Evolutionary conservation across 345 rosid genomes (phyloP).

Genomic region (Stellera chamaejasme): DNA sequence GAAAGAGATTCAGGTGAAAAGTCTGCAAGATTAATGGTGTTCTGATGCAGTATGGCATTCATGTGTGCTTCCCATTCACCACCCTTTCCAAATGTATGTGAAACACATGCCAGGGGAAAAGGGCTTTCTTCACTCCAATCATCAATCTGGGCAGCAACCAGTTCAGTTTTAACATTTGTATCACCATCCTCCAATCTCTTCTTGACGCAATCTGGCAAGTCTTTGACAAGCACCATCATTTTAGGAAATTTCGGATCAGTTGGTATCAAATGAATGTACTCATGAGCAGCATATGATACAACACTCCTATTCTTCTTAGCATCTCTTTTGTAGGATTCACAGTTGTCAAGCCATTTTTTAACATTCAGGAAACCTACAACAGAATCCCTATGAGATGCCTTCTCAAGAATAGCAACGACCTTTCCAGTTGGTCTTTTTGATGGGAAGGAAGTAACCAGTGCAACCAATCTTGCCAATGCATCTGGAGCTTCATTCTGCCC

Average conservation of each 20-base stretch:
- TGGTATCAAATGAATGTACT: constrained; percentile 49
- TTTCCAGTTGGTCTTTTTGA: constrained; percentile 77
- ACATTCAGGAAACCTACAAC: constrained; percentile 72
- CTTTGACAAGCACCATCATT: constrained; percentile 44
- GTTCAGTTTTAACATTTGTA: constrained; percentile 53
- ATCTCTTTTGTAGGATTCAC: constrained; percentile 30
- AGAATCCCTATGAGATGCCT: constrained; percentile 51
- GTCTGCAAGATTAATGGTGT: constrained; percentile 49
- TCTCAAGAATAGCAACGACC: constrained; percentile 63
- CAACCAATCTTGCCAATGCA: constrained; percentile 44
- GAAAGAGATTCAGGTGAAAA: constrained; percentile 49
- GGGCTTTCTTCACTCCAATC: constrained; percentile 63
- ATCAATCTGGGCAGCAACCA: constrained; percentile 61
- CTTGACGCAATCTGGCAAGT: constrained; percentile 54
- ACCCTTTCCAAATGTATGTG: constrained; percentile 59
- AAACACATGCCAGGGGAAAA: constrained; percentile 47
- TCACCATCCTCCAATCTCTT: constrained; percentile 58
- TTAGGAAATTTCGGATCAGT: constrained; percentile 65
- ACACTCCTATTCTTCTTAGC: constrained; percentile 26
- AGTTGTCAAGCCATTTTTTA: constrained; percentile 44
- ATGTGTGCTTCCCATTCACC: constrained; percentile 59
- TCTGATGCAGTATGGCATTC: constrained; percentile 62
- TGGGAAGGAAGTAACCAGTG: constrained; percentile 41
- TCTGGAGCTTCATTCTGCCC: constrained; percentile 27
- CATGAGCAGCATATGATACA: constrained; percentile 25